phyloP scores from a whole-genome alignment of 192 early-diverging fungal genomes.

The Coemansia sp. region DNA sequence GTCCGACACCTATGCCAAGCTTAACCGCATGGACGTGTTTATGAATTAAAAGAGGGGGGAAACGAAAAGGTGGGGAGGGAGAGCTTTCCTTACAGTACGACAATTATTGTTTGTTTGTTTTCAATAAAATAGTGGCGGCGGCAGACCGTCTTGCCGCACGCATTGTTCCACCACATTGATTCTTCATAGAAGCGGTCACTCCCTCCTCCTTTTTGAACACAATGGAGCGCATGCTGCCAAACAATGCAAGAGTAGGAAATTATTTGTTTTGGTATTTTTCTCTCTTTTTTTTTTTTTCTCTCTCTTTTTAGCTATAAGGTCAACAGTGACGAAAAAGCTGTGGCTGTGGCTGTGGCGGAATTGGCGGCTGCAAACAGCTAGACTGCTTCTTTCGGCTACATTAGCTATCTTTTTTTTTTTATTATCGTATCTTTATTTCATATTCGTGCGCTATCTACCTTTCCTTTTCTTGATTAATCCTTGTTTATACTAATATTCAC shows the following conservation, averaged over 20 bases:
- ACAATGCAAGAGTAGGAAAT: neutral
- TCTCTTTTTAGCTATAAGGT: neutral
- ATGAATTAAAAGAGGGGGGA: slow-evolving; percentile 50
- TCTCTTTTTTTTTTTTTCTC: neutral
- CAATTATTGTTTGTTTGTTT: neutral
- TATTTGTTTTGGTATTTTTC: neutral
- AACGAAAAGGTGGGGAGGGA: too few relatives aligned
- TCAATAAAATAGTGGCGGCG: neutral
- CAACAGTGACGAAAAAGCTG: too few relatives aligned
- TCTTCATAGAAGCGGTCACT: too few relatives aligned
- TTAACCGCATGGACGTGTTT: slow-evolving; percentile 75
- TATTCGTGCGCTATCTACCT: too few relatives aligned
- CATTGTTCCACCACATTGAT: neutral
- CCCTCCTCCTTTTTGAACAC: neutral
- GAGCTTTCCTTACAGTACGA: too few relatives aligned
- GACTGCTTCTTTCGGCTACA: too few relatives aligned
- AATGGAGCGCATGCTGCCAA: neutral
- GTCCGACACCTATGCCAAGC: slow-evolving; percentile 71
- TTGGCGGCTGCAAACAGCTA: too few relatives aligned
- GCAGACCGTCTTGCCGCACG: neutral
- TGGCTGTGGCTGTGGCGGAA: too few relatives aligned
- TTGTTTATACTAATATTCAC: too few relatives aligned
- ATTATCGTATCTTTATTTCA: too few relatives aligned
- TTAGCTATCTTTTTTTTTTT: too few relatives aligned
- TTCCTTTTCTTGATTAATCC: too few relatives aligned